Percentiles rank a stretch among this genome's conserved stretches.
Conservation (phyloP, 768 basidiomycete genomes). For the Nidularia pulvinata region DNA sequence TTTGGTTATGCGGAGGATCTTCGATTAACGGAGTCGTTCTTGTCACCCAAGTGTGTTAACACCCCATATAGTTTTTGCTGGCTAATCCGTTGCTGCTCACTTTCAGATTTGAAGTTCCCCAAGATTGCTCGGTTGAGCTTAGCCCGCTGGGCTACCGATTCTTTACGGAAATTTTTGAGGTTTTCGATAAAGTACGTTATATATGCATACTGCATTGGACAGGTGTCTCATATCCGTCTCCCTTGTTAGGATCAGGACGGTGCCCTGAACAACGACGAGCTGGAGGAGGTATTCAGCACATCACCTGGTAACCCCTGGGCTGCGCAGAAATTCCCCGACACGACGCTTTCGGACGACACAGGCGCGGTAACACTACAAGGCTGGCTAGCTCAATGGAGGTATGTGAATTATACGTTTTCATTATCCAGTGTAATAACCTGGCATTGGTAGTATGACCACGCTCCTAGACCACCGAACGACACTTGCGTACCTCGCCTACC, state of each 20-base stretch:
- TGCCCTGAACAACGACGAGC: conserved; percentile 79
- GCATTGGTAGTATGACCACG: conserved; percentile 82
- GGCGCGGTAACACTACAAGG: conserved; percentile 96
- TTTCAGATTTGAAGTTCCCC: conserved; percentile 86
- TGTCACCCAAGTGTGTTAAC: conserved; percentile 79
- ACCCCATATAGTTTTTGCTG: conserved; percentile 7
- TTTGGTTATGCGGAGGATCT: conserved; percentile 98
- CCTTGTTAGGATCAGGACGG: conserved; percentile 86
- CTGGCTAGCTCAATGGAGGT: conserved; percentile 99
- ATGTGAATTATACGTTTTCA: conserved; percentile 10
- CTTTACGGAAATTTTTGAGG: conserved; percentile 95
- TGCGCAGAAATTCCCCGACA: conserved; percentile 89
- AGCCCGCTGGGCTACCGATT: conserved; percentile 96
- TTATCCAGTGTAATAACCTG: background rate
- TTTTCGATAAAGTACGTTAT: conserved; percentile 79
- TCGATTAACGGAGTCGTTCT: conserved; percentile 83
- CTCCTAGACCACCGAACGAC: conserved; percentile 93
- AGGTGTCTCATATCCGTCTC: background rate
- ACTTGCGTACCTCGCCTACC: conserved; percentile 91
- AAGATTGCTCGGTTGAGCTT: conserved; percentile 94
- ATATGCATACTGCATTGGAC: background rate
- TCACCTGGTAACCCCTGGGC: conserved; percentile 98
- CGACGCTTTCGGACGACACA: conserved; percentile 81
- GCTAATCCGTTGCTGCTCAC: background rate
- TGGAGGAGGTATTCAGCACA: conserved; percentile 90